Evolutionary conservation across 140 eudicot genomes (phyloP).

Genomic region (Flaveria floridana): DNA sequence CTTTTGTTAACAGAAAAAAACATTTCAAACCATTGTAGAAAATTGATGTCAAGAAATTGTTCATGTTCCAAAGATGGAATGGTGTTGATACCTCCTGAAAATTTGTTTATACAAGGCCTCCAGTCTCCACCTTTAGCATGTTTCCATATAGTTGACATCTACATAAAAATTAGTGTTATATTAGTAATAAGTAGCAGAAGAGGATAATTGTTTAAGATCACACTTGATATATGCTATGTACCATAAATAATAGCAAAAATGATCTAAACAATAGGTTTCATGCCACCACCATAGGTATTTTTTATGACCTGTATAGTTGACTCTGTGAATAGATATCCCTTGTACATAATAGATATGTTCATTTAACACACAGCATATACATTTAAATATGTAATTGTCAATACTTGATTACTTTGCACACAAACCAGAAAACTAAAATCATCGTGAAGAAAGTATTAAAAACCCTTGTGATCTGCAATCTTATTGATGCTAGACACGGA

Average conservation of each 20-base stretch:
- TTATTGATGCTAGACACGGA: neutral
- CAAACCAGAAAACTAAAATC: neutral
- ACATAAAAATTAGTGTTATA: conserved; percentile 25
- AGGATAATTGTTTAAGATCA: neutral
- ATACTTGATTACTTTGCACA: conserved; percentile 11
- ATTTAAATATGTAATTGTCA: neutral
- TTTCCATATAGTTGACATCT: conserved; percentile 96
- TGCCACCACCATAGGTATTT: conserved; percentile 2
- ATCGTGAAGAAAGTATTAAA: neutral
- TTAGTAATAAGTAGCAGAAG: conserved; percentile 25
- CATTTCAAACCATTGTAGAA: neutral
- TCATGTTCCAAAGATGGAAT: neutral
- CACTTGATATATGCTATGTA: conserved; percentile 8
- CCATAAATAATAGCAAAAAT: neutral
- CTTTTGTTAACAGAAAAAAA: neutral
- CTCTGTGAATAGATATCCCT: neutral
- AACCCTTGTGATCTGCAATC: conserved; percentile 1
- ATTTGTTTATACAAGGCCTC: conserved; percentile 80
- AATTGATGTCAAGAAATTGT: conserved; percentile 19
- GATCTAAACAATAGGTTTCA: neutral
- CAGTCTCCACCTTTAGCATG: conserved; percentile 81
- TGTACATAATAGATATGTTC: neutral
- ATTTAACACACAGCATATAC: conserved; percentile 1
- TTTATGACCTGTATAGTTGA: neutral
- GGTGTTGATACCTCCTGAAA: conserved; percentile 59